Evolutionary conservation across 2,329 filamentous ascomycete species (phyloP).

Genomic region (Microsporum ferrugineum): DNA sequence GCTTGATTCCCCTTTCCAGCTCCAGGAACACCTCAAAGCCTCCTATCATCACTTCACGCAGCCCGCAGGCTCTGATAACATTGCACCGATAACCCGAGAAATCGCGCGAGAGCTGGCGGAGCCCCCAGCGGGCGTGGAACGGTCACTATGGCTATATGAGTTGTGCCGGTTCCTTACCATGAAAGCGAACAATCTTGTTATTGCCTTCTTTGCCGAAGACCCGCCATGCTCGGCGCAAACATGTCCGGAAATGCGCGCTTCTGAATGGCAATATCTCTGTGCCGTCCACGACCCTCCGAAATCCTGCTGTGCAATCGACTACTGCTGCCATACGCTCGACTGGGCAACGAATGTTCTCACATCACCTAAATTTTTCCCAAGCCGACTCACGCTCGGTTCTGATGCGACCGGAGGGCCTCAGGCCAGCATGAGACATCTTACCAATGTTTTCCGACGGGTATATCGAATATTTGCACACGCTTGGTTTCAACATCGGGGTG

Average conservation of each 20-base stretch:
- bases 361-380: constrained; percentile 89
- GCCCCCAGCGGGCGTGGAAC: constrained; percentile 70
- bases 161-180: constrained; percentile 91
- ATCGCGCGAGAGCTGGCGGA: constrained; percentile 66
- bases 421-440: constrained; percentile 54
- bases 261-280: constrained; percentile 98
- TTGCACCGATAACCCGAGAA: constrained; percentile 60
- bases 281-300: constrained; percentile 95
- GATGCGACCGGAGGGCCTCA: constrained; percentile 33
- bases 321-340: constrained; percentile 96
- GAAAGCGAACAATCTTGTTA: constrained; percentile 83
- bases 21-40: constrained; percentile 92
- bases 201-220: constrained; percentile 81
- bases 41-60: constrained; percentile 74
- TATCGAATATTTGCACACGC: constrained; percentile 97
- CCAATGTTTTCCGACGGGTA: constrained; percentile 87
- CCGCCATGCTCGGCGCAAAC: constrained; percentile 81
- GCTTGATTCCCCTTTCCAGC: constrained; percentile 94
- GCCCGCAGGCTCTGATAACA: constrained; percentile 46
- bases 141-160: constrained; percentile 92
- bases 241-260: constrained; percentile 96
- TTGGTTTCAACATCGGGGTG: constrained; percentile 92
- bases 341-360: constrained; percentile 94
- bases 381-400: constrained; percentile 54
- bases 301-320: constrained; percentile 95